These are phyloP conservation scores for Galeopsis tetrahit DNA, from an alignment of 257 asterid genomes.

Conservation along the genomic window DNA sequence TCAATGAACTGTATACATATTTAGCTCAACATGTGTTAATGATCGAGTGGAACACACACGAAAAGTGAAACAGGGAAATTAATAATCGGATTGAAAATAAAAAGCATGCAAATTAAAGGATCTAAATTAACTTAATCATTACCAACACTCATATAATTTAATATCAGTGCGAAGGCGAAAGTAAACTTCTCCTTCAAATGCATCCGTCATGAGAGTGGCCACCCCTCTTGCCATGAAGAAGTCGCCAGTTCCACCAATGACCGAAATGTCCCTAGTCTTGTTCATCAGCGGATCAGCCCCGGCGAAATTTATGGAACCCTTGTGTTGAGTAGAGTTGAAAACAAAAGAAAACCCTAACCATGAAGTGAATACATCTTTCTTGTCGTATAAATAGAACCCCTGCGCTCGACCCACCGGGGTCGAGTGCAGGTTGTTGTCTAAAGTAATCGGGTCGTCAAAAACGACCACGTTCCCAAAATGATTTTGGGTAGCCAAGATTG, in stretches of 20 bases:
- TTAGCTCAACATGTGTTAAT: too few relatives aligned
- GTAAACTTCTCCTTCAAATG: conserved; percentile 71
- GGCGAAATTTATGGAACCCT: conserved; percentile 67
- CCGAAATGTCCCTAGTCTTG: conserved; percentile 79
- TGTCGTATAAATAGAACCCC: conserved; percentile 69
- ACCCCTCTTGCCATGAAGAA: conserved; percentile 89
- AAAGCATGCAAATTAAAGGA: too few relatives aligned
- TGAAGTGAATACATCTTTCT: conserved; percentile 49
- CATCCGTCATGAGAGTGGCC: conserved; percentile 72
- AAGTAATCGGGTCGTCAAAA: conserved; percentile 80
- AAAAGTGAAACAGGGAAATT: too few relatives aligned
- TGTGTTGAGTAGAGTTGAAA: conserved; percentile 61
- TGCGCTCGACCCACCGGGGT: conserved; percentile 79
- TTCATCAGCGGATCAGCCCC: conserved; percentile 82
- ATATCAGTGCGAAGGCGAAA: conserved; percentile 68
- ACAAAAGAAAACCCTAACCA: conserved; percentile 78
- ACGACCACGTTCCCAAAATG: conserved; percentile 69
- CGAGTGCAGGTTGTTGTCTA: conserved; percentile 69
- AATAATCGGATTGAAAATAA: too few relatives aligned
- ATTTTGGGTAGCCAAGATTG: conserved; percentile 44
- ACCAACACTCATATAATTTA: conserved; percentile 78
- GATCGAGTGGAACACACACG: too few relatives aligned
- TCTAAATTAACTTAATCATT: not conserved
- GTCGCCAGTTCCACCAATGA: conserved; percentile 87
- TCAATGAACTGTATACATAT: too few relatives aligned